phyloP scores from a whole-genome alignment of 2,329 filamentous ascomycete species.

The Colletotrichum truncatum region DNA sequence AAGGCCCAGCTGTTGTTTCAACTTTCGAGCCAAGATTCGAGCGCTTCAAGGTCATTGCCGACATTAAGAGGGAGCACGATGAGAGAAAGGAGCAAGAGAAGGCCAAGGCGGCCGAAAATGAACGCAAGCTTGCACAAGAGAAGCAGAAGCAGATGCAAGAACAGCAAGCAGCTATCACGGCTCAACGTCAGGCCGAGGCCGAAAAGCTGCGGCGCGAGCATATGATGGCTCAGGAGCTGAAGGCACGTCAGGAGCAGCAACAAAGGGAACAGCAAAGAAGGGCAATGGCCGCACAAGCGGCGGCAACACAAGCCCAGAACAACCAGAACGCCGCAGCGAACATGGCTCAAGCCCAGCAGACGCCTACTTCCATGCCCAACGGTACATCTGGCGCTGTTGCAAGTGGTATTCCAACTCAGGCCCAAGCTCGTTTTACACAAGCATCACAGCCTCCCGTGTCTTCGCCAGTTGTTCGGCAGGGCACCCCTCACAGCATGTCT shows the following conservation, averaged over 20 bases:
- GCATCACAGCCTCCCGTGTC: conserved; percentile 71
- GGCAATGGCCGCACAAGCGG: conserved; percentile 41
- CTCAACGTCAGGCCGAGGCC: conserved; percentile 55
- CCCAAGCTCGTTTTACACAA: conserved; percentile 60
- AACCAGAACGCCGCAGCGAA: conserved; percentile 34
- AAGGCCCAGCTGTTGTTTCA: conserved; percentile 75
- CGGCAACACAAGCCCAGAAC: conserved; percentile 38
- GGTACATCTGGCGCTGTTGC: conserved; percentile 43
- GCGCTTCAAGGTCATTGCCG: conserved; percentile 89
- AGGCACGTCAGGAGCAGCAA: conserved; percentile 41
- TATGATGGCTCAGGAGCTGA: conserved; percentile 36
- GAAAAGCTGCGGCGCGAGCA: conserved; percentile 51
- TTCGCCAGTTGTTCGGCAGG: conserved; percentile 73
- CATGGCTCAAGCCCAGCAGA: conserved; percentile 42
- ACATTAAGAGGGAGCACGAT: conserved; percentile 80
- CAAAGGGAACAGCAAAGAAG: conserved; percentile 47
- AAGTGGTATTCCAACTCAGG: conserved; percentile 52
- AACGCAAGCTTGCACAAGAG: conserved; percentile 60
- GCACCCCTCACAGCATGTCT: conserved; percentile 71
- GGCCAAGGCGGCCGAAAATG: conserved; percentile 69
- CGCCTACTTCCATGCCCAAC: conserved; percentile 49
- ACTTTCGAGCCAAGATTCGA: conserved; percentile 89
- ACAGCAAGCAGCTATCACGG: conserved; percentile 51
- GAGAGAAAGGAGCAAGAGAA: conserved; percentile 83
- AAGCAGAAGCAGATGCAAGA: conserved; percentile 56